These are phyloP conservation scores for Podila horticola DNA, from an alignment of 192 early-diverging fungal species.

Conservation along the genomic window DNA sequence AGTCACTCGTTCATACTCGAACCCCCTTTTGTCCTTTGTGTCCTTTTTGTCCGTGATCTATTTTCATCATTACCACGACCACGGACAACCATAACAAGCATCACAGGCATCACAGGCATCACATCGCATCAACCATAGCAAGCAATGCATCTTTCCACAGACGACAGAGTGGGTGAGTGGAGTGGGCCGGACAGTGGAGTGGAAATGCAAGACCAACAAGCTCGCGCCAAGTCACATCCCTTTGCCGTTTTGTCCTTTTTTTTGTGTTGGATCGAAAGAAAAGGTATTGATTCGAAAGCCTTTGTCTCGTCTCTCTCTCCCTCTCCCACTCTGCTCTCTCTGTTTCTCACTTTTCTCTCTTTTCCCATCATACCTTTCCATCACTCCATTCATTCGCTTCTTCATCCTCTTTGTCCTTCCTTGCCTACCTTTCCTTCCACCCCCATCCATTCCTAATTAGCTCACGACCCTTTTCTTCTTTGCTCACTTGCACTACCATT, in stretches of 20 bases:
- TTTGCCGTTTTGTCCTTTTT: background rate
- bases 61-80: no score
- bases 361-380: background rate
- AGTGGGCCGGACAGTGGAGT: background rate
- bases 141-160: no score
- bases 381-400: background rate
- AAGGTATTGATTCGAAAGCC: background rate
- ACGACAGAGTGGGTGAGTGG: no score
- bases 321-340: slow-evolving; percentile 1
- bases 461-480: background rate
- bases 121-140: no score
- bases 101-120: no score
- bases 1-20: no score
- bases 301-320: slow-evolving; percentile 1
- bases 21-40: no score
- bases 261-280: background rate
- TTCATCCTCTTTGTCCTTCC: background rate
- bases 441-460: background rate
- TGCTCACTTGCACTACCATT: slow-evolving; percentile 2
- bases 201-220: background rate
- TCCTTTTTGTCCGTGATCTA: no score
- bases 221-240: no score
- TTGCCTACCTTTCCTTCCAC: slow-evolving; percentile 1
- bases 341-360: background rate
- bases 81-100: no score